Conservation (phyloP, 805 yeast species). For the Cyberlindnera xylosilytica region DNA sequence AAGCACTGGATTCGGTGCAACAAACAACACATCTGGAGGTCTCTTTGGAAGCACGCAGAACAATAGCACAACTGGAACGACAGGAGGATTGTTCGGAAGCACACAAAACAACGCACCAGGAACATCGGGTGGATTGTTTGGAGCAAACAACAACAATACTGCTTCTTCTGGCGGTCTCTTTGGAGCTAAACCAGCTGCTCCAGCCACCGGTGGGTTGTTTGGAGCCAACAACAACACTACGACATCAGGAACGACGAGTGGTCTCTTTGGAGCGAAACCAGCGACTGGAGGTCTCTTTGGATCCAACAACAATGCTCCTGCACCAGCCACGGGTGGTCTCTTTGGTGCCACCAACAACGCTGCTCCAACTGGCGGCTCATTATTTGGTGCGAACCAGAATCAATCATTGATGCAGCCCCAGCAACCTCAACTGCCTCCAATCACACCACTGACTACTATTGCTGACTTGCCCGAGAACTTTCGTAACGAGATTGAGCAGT, state of each 20-base stretch:
- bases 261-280: conserved; percentile 13
- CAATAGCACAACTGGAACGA: not conserved
- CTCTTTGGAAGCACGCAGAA: conserved; percentile 8
- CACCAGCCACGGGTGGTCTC: conserved; percentile 30
- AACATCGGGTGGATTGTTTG: conserved; percentile 33
- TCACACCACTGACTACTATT: conserved; percentile 73
- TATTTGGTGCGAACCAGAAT: conserved; percentile 15
- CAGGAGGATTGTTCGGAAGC: conserved; percentile 25
- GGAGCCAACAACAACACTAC: conserved; percentile 29
- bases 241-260: conserved; percentile 4
- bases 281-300: conserved; percentile 31
- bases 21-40: conserved; percentile 10
- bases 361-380: conserved; percentile 13
- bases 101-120: not conserved
- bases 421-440: conserved; percentile 37
- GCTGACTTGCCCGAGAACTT: conserved; percentile 71
- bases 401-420: conserved; percentile 18
- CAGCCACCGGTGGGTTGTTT: conserved; percentile 34
- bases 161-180: conserved; percentile 29
- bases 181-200: conserved; percentile 16
- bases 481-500: conserved; percentile 63
- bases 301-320: not conserved
- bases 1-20: conserved; percentile 18
- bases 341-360: conserved; percentile 36
- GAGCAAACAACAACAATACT: conserved; percentile 24